A percentile compares a stretch with the other conserved stretches of the same genome.
phyloP scores from a whole-genome alignment of 208 protist genomes.

The Leishmania guyanensis region DNA sequence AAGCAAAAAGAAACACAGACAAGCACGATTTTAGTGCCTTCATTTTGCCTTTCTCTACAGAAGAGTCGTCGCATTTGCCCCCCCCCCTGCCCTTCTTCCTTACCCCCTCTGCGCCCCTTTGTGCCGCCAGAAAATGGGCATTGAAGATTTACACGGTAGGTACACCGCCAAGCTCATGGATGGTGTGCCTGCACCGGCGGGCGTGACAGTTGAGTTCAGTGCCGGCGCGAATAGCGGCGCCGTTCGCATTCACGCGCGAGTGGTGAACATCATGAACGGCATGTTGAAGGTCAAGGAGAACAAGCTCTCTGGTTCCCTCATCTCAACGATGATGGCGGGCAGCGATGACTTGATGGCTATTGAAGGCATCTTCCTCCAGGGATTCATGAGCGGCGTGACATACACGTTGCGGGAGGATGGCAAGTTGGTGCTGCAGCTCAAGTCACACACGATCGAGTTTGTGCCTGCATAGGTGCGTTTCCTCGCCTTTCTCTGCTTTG shows the following conservation, averaged over 20 bases:
- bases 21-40: too few species aligned
- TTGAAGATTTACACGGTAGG: constrained; percentile 31
- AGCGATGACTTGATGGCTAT: constrained; percentile 26
- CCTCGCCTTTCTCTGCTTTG: not conserved
- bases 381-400: constrained; percentile 38
- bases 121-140: constrained; percentile 2
- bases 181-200: constrained; percentile 9
- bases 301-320: constrained; percentile 40
- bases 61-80: not conserved
- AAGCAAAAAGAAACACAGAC: too few species aligned
- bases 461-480: constrained; percentile 5
- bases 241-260: constrained; percentile 19
- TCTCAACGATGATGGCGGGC: constrained; percentile 50
- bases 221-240: not conserved
- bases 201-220: constrained; percentile 21
- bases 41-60: not conserved
- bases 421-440: constrained; percentile 31
- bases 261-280: constrained; percentile 50
- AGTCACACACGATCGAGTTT: constrained; percentile 31
- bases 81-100: not conserved
- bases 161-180: constrained; percentile 38
- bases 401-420: constrained; percentile 16
- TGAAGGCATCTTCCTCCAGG: constrained; percentile 35
- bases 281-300: constrained; percentile 20
- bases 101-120: not conserved